Conservation (phyloP, 371 early-diverging fungal species). For the Gilbertella persicaria region DNA sequence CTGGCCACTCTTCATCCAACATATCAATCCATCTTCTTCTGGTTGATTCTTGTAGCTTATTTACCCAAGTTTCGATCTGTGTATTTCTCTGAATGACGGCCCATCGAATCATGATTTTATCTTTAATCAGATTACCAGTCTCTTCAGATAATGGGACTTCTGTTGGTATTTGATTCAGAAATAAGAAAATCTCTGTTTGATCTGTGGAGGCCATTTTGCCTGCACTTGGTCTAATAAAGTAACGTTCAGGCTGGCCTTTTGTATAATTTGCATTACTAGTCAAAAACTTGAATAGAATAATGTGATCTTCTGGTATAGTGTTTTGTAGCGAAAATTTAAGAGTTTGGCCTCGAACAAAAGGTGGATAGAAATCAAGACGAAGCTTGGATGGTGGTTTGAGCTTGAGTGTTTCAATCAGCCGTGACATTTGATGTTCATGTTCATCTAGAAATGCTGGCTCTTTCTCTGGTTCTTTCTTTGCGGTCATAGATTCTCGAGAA, state of each 20-base stretch:
- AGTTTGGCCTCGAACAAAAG: conserved; percentile 41
- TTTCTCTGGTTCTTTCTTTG: neutral
- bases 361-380: conserved; percentile 24
- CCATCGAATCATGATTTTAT: conserved; percentile 47
- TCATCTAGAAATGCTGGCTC: conserved; percentile 2
- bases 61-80: conserved; percentile 36
- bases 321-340: conserved; percentile 37
- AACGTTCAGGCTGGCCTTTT: conserved; percentile 30
- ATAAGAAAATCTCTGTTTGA: conserved; percentile 37
- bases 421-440: conserved; percentile 12
- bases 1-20: conserved; percentile 45
- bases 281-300: conserved; percentile 47
- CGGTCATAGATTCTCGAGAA: neutral
- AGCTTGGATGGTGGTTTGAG: conserved; percentile 1
- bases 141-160: conserved; percentile 5
- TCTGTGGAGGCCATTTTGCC: conserved; percentile 34
- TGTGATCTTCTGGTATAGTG: conserved; percentile 44
- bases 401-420: conserved; percentile 4
- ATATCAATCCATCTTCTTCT: conserved; percentile 50
- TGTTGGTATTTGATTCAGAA: conserved; percentile 42
- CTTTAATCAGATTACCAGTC: conserved; percentile 17
- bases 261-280: conserved; percentile 27
- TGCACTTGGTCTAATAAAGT: conserved; percentile 49
- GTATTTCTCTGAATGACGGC: conserved; percentile 43
- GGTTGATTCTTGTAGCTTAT: conserved; percentile 28